Evolutionary conservation across 345 rosid species (phyloP).

Genomic region (Sonneratia alba): DNA sequence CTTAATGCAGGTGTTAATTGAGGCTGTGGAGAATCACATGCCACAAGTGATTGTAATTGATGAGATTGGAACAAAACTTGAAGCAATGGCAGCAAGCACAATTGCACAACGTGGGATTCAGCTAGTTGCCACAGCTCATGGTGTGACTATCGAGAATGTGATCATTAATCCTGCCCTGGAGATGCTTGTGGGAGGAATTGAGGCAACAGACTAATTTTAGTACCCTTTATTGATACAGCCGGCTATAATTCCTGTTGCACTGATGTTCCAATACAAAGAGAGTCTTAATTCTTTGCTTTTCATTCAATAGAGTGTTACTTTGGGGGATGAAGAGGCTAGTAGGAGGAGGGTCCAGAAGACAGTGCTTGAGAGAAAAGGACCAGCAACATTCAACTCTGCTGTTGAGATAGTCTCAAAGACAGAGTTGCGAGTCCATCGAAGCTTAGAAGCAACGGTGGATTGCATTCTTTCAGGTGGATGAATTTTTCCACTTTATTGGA

Average conservation of each 20-base stretch:
- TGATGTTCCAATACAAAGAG: not conserved
- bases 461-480: slow-evolving; percentile 57
- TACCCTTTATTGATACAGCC: not conserved
- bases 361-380: slow-evolving; percentile 81
- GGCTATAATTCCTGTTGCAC: not conserved
- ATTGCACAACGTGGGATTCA: slow-evolving; percentile 96
- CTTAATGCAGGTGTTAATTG: slow-evolving; percentile 55
- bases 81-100: slow-evolving; percentile 89
- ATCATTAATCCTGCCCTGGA: slow-evolving; percentile 86
- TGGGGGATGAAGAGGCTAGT: slow-evolving; percentile 85
- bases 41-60: slow-evolving; percentile 92
- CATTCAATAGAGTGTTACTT: slow-evolving; percentile 60
- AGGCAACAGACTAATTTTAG: slow-evolving; percentile 30
- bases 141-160: slow-evolving; percentile 71
- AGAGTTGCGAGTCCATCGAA: slow-evolving; percentile 76
- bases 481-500: not conserved
- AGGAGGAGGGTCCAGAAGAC: slow-evolving; percentile 83
- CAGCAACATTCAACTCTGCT: slow-evolving; percentile 66
- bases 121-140: slow-evolving; percentile 92
- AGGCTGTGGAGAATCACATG: slow-evolving; percentile 95
- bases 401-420: slow-evolving; percentile 77
- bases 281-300: not conserved
- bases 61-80: slow-evolving; percentile 94
- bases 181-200: slow-evolving; percentile 87
- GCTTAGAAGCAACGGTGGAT: slow-evolving; percentile 90